A percentile compares a stretch with the other conserved stretches of the same genome.
phyloP scores from a whole-genome alignment of 352 stramenopile species.

The Pythium biforme region DNA sequence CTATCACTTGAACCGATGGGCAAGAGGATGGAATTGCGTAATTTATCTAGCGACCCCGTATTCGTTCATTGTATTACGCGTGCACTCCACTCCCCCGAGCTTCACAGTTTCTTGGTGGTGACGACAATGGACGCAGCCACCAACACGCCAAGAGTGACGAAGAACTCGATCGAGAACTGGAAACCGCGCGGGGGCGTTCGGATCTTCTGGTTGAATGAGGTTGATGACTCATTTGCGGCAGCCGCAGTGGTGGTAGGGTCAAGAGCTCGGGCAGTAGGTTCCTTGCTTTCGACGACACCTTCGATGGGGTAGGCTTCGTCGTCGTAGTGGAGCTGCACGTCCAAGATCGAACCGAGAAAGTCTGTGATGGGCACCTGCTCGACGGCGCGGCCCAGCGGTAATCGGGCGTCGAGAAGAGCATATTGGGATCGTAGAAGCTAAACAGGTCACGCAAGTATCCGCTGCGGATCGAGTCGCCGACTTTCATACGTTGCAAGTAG shows the following conservation, averaged over 20 bases:
- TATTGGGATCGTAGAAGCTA: constrained; percentile 79
- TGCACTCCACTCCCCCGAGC: constrained; percentile 30
- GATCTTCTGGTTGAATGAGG: not conserved
- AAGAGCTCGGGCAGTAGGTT: not conserved
- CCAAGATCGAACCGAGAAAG: constrained; percentile 87
- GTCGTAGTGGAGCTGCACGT: constrained; percentile 70
- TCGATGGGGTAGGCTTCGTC: constrained; percentile 78
- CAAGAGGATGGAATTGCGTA: constrained; percentile 6
- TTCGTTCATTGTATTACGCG: not conserved
- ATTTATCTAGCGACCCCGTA: constrained; percentile 13
- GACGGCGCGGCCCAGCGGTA: constrained; percentile 70
- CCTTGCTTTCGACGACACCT: not conserved
- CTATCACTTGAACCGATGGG: not conserved
- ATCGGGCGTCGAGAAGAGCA: constrained; percentile 80
- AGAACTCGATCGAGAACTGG: constrained; percentile 47
- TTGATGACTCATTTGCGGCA: constrained; percentile 1
- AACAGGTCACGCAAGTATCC: constrained; percentile 71
- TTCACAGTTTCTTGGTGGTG: constrained; percentile 38
- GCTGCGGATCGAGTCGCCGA: constrained; percentile 67
- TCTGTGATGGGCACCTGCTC: constrained; percentile 81
- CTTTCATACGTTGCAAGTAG: constrained; percentile 85
- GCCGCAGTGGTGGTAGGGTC: not conserved
- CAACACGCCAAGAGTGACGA: constrained; percentile 26
- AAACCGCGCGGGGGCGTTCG: constrained; percentile 25
- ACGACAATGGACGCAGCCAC: constrained; percentile 32